Conservation (phyloP, 768 basidiomycete species). For the Dendrothele bispora region DNA sequence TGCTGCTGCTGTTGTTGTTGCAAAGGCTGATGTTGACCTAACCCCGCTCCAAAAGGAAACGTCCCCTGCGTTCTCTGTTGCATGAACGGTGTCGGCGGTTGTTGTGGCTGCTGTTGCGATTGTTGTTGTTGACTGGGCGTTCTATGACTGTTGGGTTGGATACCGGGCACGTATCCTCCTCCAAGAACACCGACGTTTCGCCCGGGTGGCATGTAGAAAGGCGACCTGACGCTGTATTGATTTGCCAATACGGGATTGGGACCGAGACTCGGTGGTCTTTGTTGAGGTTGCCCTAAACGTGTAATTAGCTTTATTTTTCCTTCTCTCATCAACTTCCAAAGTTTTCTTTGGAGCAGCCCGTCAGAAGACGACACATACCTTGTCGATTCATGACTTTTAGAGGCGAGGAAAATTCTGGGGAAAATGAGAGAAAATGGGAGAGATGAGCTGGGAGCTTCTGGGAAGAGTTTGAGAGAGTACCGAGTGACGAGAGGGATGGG, state of each 20-base stretch:
- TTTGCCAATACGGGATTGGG: slow-evolving; percentile 61
- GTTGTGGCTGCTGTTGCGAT: slow-evolving; percentile 45
- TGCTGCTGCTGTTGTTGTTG: slow-evolving; percentile 43
- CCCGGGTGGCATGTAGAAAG: slow-evolving; percentile 53
- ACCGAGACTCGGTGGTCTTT: slow-evolving; percentile 74
- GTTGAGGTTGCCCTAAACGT: slow-evolving; percentile 73
- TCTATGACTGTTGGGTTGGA: slow-evolving; percentile 63
- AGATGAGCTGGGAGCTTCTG: not conserved
- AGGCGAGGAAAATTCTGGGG: not conserved
- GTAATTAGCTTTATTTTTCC: no score
- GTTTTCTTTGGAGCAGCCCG: slow-evolving; percentile 2
- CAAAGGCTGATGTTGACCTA: slow-evolving; percentile 51
- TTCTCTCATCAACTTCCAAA: slow-evolving; percentile 13
- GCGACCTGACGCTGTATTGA: slow-evolving; percentile 65
- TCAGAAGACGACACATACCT: slow-evolving; percentile 32
- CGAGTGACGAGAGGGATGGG: no score
- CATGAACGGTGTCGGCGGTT: slow-evolving; percentile 62
- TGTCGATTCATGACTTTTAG: slow-evolving; percentile 59
- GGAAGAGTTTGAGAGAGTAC: no score
- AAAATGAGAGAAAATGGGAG: not conserved
- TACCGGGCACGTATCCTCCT: slow-evolving; percentile 52
- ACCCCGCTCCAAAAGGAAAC: slow-evolving; percentile 64
- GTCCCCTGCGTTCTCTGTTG: slow-evolving; percentile 59
- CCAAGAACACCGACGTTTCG: slow-evolving; percentile 50
- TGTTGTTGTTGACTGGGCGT: slow-evolving; percentile 53